Base-by-base conservation (phyloP, 225 moss, liverwort and hornwort genomes). In the Physcomitrium patens region DNA sequence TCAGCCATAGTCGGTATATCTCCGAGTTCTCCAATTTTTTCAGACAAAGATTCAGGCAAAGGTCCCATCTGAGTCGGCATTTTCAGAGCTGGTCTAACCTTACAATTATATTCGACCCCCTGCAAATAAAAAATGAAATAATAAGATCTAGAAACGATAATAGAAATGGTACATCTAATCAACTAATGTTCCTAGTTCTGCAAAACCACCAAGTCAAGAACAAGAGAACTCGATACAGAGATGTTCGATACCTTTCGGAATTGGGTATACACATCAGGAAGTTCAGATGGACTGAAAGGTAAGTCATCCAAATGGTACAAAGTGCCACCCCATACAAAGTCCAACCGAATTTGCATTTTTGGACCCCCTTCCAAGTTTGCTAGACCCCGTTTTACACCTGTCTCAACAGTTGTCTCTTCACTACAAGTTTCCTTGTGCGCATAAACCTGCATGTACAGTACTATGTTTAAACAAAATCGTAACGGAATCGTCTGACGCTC, bases 321-420 rank as follows among this genome's bases (percentile, higher is more conserved):
- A 42, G 99, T 99, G 78, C 95, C 91, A 77, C 99, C 99, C 99
- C 99, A 99, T n/a, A 95, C 77, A 47, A 99, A 85, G 43, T 99
- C 84, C 65, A 99, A 65, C 17, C 28, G 74, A 60, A 76, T 68
- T 70, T 79, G 76, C 45, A 23, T 22, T 46, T 70, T 61, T 10
- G 70, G 51, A 2, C 66, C 85, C 57, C 52, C 81, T 47, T 53
- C 72, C 69, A 84, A 48, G 41, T 85, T 83, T 49, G 81, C 83
- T 66, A 99, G 90, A 53, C 81, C 76, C 50, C 60, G 83, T 79
- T 82, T 73, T 42, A 99, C 72, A 23, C 81, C 85, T 54, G 73
- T 68, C 79, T 99, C 99, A 63, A 99, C 99, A 31, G 76, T 72
- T 60, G 86, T 91, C 80, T 99, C 99, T 85, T 99, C 99, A 78